Percentiles rank a stretch among this genome's conserved stretches.
phyloP scores from a whole-genome alignment of 164 flowering plant genomes.

The Taxillus chinensis region DNA sequence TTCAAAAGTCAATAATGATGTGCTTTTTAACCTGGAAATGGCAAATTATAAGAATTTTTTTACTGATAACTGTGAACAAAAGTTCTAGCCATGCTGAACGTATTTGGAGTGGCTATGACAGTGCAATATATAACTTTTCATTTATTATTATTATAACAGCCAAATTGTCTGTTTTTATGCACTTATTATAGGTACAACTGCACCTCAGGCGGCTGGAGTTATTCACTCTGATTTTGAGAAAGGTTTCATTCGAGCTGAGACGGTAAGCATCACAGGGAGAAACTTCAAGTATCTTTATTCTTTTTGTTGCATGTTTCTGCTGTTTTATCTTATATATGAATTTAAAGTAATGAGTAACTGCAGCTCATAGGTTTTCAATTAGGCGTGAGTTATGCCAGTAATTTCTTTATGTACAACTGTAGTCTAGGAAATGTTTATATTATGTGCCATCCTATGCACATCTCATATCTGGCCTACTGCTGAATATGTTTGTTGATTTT shows the following conservation, averaged over 20 bases:
- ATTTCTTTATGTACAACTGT: no score
- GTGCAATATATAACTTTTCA: background rate
- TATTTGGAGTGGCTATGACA: background rate
- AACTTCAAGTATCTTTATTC: background rate
- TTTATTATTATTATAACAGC: no score
- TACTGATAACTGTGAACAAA: background rate
- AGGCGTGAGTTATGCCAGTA: no score
- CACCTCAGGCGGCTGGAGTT: slow-evolving; percentile 99
- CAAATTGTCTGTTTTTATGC: no score
- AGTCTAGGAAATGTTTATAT: background rate
- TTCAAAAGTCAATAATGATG: background rate
- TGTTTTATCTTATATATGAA: background rate
- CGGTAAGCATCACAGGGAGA: slow-evolving; percentile 38
- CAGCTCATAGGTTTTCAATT: no score
- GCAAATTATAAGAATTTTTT: background rate
- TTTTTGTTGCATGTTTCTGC: background rate
- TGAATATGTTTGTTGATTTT: slow-evolving; percentile 1
- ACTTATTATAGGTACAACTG: slow-evolving; percentile 71
- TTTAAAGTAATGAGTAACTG: no score
- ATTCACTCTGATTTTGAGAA: slow-evolving; percentile 98
- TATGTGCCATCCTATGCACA: background rate
- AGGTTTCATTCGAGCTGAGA: slow-evolving; percentile 97
- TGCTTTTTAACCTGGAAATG: background rate
- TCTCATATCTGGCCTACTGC: background rate
- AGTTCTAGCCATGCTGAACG: background rate